phyloP scores from a whole-genome alignment of 2,329 filamentous ascomycete genomes.

The Pseudogymnoascus sp. region DNA sequence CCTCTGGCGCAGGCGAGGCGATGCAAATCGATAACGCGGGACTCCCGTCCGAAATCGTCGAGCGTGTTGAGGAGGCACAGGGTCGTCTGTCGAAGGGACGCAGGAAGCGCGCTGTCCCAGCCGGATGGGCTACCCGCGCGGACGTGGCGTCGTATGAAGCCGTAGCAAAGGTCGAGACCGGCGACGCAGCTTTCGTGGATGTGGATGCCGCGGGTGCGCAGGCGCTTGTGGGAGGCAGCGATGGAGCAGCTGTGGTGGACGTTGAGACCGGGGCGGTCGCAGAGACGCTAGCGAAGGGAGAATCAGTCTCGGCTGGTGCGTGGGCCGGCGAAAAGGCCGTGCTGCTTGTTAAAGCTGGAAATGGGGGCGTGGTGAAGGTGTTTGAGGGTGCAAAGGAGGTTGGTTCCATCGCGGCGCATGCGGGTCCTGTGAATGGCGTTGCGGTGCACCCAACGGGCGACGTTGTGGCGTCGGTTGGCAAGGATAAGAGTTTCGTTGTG shows the following conservation, averaged over 20 bases:
- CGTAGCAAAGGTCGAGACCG: slow-evolving; percentile 46
- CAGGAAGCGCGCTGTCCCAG: slow-evolving; percentile 80
- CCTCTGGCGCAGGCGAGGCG: slow-evolving; percentile 61
- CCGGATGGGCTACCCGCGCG: slow-evolving; percentile 76
- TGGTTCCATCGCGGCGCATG: slow-evolving; percentile 71
- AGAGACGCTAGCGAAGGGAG: slow-evolving; percentile 47
- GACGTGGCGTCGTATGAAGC: slow-evolving; percentile 57
- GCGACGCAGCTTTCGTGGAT: slow-evolving; percentile 51
- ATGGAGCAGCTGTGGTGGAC: slow-evolving; percentile 55
- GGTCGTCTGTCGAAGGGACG: slow-evolving; percentile 80
- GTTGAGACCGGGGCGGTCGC: slow-evolving; percentile 22
- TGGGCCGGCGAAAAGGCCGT: slow-evolving; percentile 37
- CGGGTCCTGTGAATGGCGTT: slow-evolving; percentile 71
- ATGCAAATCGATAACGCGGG: slow-evolving; percentile 88
- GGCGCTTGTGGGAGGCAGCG: slow-evolving; percentile 56
- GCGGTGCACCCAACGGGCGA: slow-evolving; percentile 77
- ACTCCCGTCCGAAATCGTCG: slow-evolving; percentile 64
- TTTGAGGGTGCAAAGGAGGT: slow-evolving; percentile 66
- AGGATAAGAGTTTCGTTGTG: slow-evolving; percentile 86
- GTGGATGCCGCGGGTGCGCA: slow-evolving; percentile 53
- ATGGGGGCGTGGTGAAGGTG: slow-evolving; percentile 62
- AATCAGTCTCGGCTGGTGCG: slow-evolving; percentile 50
- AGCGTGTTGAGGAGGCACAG: slow-evolving; percentile 74
- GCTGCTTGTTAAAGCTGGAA: slow-evolving; percentile 24
- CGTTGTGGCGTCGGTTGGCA: slow-evolving; percentile 78